Conservation (phyloP, 2,329 filamentous ascomycete species). For the Botrytis pseudocinerea region DNA sequence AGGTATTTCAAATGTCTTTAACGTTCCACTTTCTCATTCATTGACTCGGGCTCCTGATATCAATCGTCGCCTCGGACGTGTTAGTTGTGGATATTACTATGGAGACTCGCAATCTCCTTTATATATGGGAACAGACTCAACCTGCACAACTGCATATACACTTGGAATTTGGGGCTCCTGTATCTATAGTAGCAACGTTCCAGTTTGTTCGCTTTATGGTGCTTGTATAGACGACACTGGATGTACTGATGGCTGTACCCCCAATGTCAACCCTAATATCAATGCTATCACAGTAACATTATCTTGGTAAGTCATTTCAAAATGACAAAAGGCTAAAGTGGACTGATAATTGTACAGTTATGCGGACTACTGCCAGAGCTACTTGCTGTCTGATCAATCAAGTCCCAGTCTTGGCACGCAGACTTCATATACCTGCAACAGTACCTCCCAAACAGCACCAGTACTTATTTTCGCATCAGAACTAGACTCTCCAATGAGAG, state of each 20-base stretch:
- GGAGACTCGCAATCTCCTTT: not conserved
- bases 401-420: not conserved
- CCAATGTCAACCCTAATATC: not conserved
- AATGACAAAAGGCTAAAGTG: rapidly evolving
- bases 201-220: not conserved
- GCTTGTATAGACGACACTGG: not conserved
- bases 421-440: not conserved
- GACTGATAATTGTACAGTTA: not conserved
- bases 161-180: not conserved
- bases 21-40: too few species aligned
- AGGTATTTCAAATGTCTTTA: too few species aligned
- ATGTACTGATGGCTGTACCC: not conserved
- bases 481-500: not conserved
- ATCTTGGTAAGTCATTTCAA: not conserved
- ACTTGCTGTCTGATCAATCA: not conserved
- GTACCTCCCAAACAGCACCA: not conserved
- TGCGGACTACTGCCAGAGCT: not conserved
- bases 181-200: not conserved
- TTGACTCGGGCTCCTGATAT: too few species aligned
- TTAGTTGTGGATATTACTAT: too few species aligned
- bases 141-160: not conserved
- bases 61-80: too few species aligned
- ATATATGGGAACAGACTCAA: not conserved
- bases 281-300: not conserved
- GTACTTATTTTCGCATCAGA: not conserved